Conservation (phyloP, 169 alveolate species). For the Babesia gibsoni region DNA sequence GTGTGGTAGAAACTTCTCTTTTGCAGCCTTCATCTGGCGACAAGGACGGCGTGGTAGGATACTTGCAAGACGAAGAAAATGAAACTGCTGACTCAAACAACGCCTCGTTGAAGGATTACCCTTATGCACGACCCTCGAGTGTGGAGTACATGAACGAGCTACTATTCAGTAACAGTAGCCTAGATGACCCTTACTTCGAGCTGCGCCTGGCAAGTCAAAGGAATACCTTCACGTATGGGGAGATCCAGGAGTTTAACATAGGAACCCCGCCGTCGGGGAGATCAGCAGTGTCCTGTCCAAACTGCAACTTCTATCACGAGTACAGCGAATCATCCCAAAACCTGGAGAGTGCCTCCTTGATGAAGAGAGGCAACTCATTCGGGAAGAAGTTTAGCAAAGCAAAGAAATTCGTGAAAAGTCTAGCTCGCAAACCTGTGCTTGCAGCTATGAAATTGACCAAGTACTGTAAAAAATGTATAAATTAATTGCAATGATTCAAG, state of each 20-base stretch:
- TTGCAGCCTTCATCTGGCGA: too few relatives aligned
- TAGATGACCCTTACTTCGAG: not conserved
- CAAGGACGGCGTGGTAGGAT: too few relatives aligned
- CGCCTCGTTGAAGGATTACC: too few relatives aligned
- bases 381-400: not conserved
- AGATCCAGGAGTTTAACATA: conserved; percentile 16
- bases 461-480: conserved; percentile 13
- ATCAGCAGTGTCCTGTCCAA: not conserved
- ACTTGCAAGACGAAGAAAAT: too few relatives aligned
- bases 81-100: too few relatives aligned
- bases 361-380: not conserved
- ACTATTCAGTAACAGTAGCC: too few relatives aligned
- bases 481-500: too few relatives aligned
- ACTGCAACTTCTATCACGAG: conserved; percentile 2
- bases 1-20: too few relatives aligned
- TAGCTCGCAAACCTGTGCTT: conserved; percentile 9
- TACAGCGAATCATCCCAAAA: not conserved
- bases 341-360: not conserved
- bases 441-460: conserved; percentile 12
- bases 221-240: not conserved
- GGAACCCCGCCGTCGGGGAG: not conserved
- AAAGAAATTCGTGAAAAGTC: not conserved
- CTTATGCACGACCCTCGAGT: too few relatives aligned
- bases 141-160: too few relatives aligned
- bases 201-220: not conserved